Conservation (phyloP, 495 filamentous ascomycete species). For the Jackrogersella minutella region DNA sequence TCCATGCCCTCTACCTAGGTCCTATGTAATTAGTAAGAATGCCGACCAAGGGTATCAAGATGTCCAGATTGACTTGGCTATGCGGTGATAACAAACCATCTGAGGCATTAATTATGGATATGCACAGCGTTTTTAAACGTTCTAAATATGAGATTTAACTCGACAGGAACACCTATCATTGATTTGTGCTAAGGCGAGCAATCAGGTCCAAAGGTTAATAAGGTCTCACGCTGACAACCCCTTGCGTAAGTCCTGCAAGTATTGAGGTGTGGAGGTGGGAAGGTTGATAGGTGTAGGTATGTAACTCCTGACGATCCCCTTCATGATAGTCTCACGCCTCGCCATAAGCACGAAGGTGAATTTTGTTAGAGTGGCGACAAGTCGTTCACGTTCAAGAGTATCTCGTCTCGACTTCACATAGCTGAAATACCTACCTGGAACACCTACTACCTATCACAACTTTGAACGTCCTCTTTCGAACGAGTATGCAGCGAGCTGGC, state of each 20-base stretch:
- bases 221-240: conserved; percentile 29
- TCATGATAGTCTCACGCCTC: conserved; percentile 30
- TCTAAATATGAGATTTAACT: conserved; percentile 7
- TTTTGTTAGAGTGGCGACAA: not conserved
- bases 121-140: conserved; percentile 4
- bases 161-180: conserved; percentile 20
- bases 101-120: conserved; percentile 38
- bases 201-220: conserved; percentile 13
- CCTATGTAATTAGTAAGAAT: too few relatives aligned
- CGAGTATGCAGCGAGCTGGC: not conserved
- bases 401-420: conserved; percentile 2
- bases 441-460: too few relatives aligned
- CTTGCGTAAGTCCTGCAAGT: conserved; percentile 24
- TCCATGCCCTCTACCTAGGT: too few relatives aligned
- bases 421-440: conserved; percentile 1
- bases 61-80: conserved; percentile 16
- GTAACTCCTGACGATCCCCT: conserved; percentile 32
- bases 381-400: not conserved
- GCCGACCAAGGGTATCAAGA: conserved; percentile 8
- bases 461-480: too few relatives aligned
- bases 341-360: not conserved
- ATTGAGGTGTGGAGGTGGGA: conserved; percentile 10
- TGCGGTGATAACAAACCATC: conserved; percentile 2
- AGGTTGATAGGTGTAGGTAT: conserved; percentile 13
- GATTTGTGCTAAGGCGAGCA: conserved; percentile 19